Evolutionary conservation across 2,329 filamentous ascomycete species (phyloP).

Genomic region (Aspergillus caelatus): DNA sequence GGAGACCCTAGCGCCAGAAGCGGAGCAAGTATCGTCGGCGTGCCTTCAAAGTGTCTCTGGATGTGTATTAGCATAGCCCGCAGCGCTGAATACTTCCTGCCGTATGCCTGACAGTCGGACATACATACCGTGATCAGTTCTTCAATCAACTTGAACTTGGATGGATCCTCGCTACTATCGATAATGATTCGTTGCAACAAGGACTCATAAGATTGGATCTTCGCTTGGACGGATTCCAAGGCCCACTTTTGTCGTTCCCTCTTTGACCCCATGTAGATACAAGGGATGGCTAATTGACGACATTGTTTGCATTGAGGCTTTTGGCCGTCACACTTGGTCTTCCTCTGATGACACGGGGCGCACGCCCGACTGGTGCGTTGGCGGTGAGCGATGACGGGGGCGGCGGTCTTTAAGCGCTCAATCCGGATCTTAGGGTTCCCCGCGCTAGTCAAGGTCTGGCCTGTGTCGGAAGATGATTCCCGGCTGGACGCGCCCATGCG

Average conservation of each 20-base stretch:
- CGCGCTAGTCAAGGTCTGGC: background rate
- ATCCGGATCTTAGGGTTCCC: background rate
- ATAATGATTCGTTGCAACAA: slow-evolving; percentile 20
- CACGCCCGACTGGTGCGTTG: slow-evolving; percentile 21
- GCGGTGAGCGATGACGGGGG: background rate
- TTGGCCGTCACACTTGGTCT: slow-evolving; percentile 25
- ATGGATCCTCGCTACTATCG: background rate
- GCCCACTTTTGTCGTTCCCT: slow-evolving; percentile 17
- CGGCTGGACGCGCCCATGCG: background rate
- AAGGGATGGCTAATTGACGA: slow-evolving; percentile 8
- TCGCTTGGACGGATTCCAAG: slow-evolving; percentile 11
- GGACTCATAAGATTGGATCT: slow-evolving; percentile 17
- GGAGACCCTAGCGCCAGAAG: slow-evolving; percentile 15
- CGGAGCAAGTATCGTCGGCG: slow-evolving; percentile 17
- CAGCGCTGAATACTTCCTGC: background rate
- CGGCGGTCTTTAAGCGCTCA: background rate
- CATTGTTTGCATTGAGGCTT: slow-evolving; percentile 21
- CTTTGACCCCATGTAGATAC: slow-evolving; percentile 21
- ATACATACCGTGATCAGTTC: slow-evolving; percentile 13
- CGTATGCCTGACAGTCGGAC: slow-evolving; percentile 3
- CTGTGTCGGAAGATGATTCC: background rate
- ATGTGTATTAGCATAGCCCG: background rate
- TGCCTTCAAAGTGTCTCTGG: slow-evolving; percentile 17
- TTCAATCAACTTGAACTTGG: slow-evolving; percentile 10
- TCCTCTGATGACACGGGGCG: slow-evolving; percentile 18